Base-by-base conservation (phyloP, 495 filamentous ascomycete genomes). In the Daldinia concentrica region DNA sequence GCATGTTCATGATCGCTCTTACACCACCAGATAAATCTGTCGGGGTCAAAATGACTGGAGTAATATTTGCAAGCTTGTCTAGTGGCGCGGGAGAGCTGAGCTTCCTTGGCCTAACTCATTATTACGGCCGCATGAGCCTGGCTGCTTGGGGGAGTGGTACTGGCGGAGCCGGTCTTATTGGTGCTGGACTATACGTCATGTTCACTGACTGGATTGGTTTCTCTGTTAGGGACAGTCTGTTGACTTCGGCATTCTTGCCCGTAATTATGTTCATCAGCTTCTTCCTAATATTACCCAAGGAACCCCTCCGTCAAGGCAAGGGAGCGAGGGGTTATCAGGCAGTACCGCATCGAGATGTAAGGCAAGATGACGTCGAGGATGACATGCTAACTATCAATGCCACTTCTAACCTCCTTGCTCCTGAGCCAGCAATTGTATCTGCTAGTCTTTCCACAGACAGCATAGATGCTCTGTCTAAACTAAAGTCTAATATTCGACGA, bases 91-190 rank as follows among this genome's bases (percentile, higher is more conserved):
- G 95, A 6, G 95, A 98, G 82, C 79, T 97, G 51, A 94, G 90
- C 71, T 97, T 99, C 74, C 79, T 99, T 15, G 90, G 92, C 3
- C 77, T 99, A 72, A 97, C 95, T 27, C 95, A 99, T 77, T 97
- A 90, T 79, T 98, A 98, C 70, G 95, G 95, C 0, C 88, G 85
- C n/a, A 92, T 93, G 77, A 94, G 92, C 71, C 82, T 98, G 48
- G 95, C 95, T 4, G 89, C 92, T 12, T 99, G 95, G 95, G 90
- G 93, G 0, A 94, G 90, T 73, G 95, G 95, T 0, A 98, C 95
- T 0, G 95, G 95, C 3, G 95, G 89, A 0, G 95, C 95, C 1
- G 95, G 95, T 1, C 75, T 99, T 69, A 80, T 94, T 6, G 95
- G 95, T 1, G 92, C 94, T 7, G 94, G 93, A 1, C 81, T 93